Evolutionary conservation across 73 alveolate species (phyloP), one percentile per base, ranked within the genome.

Genomic region (Symbiodinium natans): DNA sequence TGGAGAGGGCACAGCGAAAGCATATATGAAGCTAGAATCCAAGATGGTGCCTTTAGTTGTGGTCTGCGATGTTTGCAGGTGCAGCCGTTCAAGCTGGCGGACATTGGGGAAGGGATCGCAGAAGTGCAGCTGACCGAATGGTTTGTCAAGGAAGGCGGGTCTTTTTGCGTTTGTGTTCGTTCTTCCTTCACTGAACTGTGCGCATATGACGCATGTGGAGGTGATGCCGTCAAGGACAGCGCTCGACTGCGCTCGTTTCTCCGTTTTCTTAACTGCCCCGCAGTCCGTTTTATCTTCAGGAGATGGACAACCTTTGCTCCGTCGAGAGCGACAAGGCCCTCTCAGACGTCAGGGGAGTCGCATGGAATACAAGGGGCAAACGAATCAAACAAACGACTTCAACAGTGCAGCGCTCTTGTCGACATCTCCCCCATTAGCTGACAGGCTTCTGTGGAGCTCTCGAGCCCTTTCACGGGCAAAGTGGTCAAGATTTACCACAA

Each of bases 101-200:
- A 84, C 80, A 46, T 42, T 33, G 93, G 93, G 25, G 93, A 84
- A 29, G 73, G 93, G 36, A 42, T 84, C 38, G 85, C 86, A 2
- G 95, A 88, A 34, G 85, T 88, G 40, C 93, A 54, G 56, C 75
- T 88, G 46, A 63, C 95, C 13, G 95, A 88, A 43, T 88, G 95
- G 85, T 68, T 63, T 40, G 95, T 88, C 42, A 86, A 86, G 83
- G 94, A 86, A 56, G 94, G 94, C 25, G 83, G n/a, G n/a, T n/a
- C n/a, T n/a, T n/a, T n/a, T n/a, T n/a, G n/a, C n/a, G n/a, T n/a
- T n/a, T n/a, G n/a, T n/a, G n/a, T 46, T 13, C 59, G 33, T 56
- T 56, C 19, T 31, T 56, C 33, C 34, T 56, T 15, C 15, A 3
- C 33, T 56, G 31, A 3, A 9, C 31, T 13, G 74, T n/a, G 31